Evolutionary conservation across 352 stramenopile species (phyloP).

Genomic region (Phytophthora meadii): DNA sequence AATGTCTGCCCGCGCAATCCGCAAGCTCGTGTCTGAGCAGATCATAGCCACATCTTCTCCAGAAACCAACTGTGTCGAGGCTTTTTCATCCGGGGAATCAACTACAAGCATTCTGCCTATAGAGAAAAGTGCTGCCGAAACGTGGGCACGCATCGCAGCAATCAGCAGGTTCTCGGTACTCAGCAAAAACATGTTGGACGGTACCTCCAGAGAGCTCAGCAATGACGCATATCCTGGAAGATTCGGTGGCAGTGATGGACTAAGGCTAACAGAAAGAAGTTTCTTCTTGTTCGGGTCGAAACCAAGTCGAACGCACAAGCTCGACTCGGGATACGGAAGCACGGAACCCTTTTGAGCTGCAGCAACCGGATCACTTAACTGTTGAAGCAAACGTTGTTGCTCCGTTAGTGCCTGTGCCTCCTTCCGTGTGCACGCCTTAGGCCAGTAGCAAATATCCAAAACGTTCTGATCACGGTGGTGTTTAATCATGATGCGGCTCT

Average conservation of each 20-base stretch:
- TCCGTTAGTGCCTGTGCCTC: constrained; percentile 57
- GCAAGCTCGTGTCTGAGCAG: constrained; percentile 67
- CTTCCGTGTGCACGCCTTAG: constrained; percentile 70
- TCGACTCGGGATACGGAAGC: constrained; percentile 68
- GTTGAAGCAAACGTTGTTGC: constrained; percentile 67
- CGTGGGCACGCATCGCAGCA: constrained; percentile 78
- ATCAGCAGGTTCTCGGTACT: constrained; percentile 82
- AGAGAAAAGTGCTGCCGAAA: constrained; percentile 74
- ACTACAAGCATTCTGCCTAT: constrained; percentile 76
- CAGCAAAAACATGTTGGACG: constrained; percentile 81
- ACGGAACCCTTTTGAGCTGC: constrained; percentile 21
- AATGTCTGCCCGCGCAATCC: constrained; percentile 74
- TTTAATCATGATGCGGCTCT: constrained; percentile 80
- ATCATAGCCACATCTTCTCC: constrained; percentile 76
- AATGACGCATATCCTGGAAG: constrained; percentile 60
- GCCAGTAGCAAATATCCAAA: constrained; percentile 87
- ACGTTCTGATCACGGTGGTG: constrained; percentile 82
- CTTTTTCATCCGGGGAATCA: constrained; percentile 62
- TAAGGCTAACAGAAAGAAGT: constrained; percentile 67
- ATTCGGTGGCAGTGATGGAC: constrained; percentile 70
- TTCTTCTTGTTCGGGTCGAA: constrained; percentile 71
- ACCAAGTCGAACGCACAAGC: constrained; percentile 70
- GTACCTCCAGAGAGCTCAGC: constrained; percentile 66
- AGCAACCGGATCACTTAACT: constrained; percentile 53
- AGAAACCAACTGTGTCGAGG: constrained; percentile 65